Base-by-base conservation (phyloP, 73 alveolate genomes). In the Symbiodinium natans region DNA sequence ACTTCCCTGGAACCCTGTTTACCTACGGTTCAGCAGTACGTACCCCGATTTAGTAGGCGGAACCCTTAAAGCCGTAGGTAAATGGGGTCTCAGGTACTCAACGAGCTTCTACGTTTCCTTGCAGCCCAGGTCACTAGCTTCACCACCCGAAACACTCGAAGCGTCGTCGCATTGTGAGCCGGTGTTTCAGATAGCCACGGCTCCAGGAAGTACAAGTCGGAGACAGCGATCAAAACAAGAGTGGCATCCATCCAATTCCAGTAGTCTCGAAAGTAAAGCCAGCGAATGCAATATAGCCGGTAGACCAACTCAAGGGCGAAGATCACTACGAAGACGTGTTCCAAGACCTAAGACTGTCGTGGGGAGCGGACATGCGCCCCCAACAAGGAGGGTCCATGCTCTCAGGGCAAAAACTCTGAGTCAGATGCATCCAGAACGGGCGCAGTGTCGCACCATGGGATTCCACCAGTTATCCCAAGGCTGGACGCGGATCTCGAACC, bases 91-190 rank as follows among this genome's bases (percentile, higher is more conserved):
- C n/a, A n/a, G n/a, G n/a, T n/a, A n/a, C n/a, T n/a, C n/a, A n/a
- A n/a, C n/a, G n/a, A 56, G 75, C 6, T 15, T 15, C 75, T 25
- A 11, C 36, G 80, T 23, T 25, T 0, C 33, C 4, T 63, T 25
- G 10, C 39, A 25, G 80, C 34, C 94, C 84, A 13, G 31, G 83
- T 27, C 1, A 27, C 97, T 21, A 90, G 80, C 42, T 90, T 90
- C 75, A 90, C 80, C 87, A 90, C 97, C 29, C 97, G 87, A 39
- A 90, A 90, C 41, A 90, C 97, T n/a, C 97, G 87, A 39, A 90
- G 80, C 40, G 97, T 83, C 52, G 80, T 85, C 3, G 97, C 97
- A 19, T 90, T 90, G 52, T 54, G 77, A 56, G 97, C 80, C 48
- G 88, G 89, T 40, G 97, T 41, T 21, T 73, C 80, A 77, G 59